Evolutionary conservation across 2,329 filamentous ascomycete species (phyloP).

Genomic region (Byssochlamys sp.): DNA sequence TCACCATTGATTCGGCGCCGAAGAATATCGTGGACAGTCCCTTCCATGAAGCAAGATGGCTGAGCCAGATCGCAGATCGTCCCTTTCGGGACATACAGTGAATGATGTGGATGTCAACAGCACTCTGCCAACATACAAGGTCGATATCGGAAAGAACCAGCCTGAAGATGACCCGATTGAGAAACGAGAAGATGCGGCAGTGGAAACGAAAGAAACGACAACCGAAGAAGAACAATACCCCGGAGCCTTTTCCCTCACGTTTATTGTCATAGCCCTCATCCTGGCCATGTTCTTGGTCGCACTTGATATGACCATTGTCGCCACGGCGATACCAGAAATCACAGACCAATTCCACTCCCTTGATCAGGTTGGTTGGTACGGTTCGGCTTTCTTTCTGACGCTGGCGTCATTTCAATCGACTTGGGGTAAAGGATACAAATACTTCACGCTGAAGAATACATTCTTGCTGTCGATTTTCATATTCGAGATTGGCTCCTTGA

Average conservation of each 20-base stretch:
- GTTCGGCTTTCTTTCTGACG: conserved; percentile 28
- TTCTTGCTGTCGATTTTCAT: conserved; percentile 29
- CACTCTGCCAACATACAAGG: neutral
- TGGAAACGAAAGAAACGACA: neutral
- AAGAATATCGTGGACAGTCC: neutral
- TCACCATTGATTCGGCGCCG: neutral
- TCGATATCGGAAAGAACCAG: neutral
- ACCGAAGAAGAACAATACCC: conserved; percentile 4
- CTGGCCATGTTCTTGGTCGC: conserved; percentile 10
- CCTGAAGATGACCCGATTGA: neutral
- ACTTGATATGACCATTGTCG: conserved; percentile 19
- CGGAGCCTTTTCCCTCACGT: conserved; percentile 2
- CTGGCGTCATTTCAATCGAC: conserved; percentile 23
- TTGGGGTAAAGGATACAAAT: conserved; percentile 24
- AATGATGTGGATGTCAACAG: neutral
- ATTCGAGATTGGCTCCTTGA: conserved; percentile 32
- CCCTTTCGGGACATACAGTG: neutral
- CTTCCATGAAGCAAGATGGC: neutral
- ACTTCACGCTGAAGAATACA: conserved; percentile 21
- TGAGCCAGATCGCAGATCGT: neutral
- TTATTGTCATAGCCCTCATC: conserved; percentile 6
- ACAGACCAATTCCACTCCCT: conserved; percentile 19
- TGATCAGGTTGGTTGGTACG: conserved; percentile 28
- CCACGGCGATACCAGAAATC: conserved; percentile 22
- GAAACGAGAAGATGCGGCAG: neutral